Conservation (phyloP, 2,329 filamentous ascomycete genomes). For the Xylariaceae sp. region DNA sequence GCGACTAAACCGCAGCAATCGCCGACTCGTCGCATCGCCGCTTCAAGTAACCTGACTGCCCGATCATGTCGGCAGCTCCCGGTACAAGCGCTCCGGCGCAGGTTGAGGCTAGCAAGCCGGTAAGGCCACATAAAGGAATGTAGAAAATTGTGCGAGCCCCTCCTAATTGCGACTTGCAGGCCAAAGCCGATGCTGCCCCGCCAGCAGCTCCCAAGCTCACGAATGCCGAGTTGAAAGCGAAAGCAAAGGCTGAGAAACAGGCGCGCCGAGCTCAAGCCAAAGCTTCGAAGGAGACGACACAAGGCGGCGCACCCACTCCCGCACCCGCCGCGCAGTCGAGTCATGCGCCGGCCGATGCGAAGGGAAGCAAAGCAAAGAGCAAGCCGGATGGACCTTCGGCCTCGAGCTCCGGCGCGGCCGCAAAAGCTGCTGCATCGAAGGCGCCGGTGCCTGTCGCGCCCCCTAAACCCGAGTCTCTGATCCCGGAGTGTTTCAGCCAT, state of each 20-base stretch:
- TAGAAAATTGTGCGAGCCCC: constrained; percentile 12
- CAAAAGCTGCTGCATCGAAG: constrained; percentile 31
- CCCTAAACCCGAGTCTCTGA: constrained; percentile 58
- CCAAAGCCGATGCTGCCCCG: constrained; percentile 23
- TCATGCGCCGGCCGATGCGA: constrained; percentile 38
- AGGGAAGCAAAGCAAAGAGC: constrained; percentile 43
- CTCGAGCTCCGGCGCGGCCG: constrained; percentile 26
- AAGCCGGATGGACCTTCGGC: constrained; percentile 41
- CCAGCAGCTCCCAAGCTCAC: constrained; percentile 52
- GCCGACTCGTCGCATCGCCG: background rate
- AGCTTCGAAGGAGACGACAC: constrained; percentile 44
- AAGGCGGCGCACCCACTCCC: constrained; percentile 33
- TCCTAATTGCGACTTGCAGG: constrained; percentile 20
- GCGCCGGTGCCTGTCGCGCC: constrained; percentile 34
- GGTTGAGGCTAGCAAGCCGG: constrained; percentile 15
- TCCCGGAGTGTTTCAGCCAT: constrained; percentile 74
- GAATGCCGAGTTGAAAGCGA: constrained; percentile 78
- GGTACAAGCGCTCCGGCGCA: constrained; percentile 20
- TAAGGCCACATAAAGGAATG: constrained; percentile 16
- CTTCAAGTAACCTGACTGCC: background rate
- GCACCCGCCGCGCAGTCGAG: constrained; percentile 34
- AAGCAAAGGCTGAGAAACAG: constrained; percentile 85
- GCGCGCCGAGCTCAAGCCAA: constrained; percentile 73
- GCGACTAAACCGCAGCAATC: background rate
- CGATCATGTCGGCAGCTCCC: constrained; percentile 20